Percentiles rank a stretch among this genome's conserved stretches.
phyloP scores from a whole-genome alignment of 2,329 filamentous ascomycete genomes.

The Ambrosiella xylebori region DNA sequence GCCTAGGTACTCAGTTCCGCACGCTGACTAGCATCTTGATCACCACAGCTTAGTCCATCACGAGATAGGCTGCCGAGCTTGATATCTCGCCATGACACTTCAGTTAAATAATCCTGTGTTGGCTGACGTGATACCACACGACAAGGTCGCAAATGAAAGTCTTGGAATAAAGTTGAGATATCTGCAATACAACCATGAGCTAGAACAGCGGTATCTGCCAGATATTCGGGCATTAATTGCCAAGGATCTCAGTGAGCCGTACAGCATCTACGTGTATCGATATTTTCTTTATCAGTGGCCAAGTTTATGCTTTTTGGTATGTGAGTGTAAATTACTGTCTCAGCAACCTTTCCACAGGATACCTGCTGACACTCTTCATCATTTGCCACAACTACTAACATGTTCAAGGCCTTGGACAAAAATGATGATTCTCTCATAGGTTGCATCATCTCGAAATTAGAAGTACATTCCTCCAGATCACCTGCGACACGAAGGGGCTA shows the following conservation, averaged over 20 bases:
- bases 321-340: slow-evolving; percentile 1
- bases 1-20: no score
- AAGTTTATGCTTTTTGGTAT: slow-evolving; percentile 87
- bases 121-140: no score
- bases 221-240: slow-evolving; percentile 86
- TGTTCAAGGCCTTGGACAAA: slow-evolving; percentile 38
- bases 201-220: slow-evolving; percentile 53
- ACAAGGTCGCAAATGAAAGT: not conserved
- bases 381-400: not conserved
- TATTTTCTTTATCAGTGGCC: slow-evolving; percentile 98
- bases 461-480: slow-evolving; percentile 72
- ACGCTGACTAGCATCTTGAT: no score
- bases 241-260: slow-evolving; percentile 90
- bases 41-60: no score
- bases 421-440: slow-evolving; percentile 53
- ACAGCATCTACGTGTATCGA: slow-evolving; percentile 97
- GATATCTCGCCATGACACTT: no score
- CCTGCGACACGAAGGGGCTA: slow-evolving; percentile 63
- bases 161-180: slow-evolving; percentile 31
- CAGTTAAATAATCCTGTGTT: no score
- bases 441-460: slow-evolving; percentile 88
- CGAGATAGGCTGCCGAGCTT: no score
- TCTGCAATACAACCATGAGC: slow-evolving; percentile 42
- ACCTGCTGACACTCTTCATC: not conserved
- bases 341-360: not conserved